Evolutionary conservation across 495 filamentous ascomycete species (phyloP), one percentile per base, ranked within the genome.

Genomic region (Massariosphaeria phaeospora): DNA sequence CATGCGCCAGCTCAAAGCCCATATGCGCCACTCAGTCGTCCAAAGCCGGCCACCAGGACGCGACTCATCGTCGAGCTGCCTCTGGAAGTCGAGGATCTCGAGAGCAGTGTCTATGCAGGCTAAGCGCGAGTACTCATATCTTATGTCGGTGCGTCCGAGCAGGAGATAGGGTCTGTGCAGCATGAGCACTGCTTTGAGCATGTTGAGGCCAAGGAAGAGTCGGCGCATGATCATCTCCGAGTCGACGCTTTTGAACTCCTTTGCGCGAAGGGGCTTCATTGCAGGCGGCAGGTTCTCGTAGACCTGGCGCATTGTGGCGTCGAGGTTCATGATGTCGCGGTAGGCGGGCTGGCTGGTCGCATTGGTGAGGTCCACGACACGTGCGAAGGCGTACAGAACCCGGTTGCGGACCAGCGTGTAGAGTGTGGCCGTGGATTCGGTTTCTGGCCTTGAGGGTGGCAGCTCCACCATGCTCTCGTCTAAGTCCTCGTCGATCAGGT

Each of bases 61-160:
- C 2, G 54, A 67, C 0, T 67, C 69, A 12, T 48, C 33, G 48
- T 69, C 61, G 13, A 71, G 55, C 0, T 63, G 60, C 21, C 62
- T 68, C 26, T 67, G 64, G 31, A 76, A 67, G 13, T 66, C 45
- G 1, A 78, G 67, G 3, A 76, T 70, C 3, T 73, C 61, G 15
- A 78, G 59, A 6, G 73, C 70, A n/a, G 72, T 70, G 18, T 75
- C 66, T 27, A 75, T 45, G 52, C 76, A 77, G 13, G 58, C 62
- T 15, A 59, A 55, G 6, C 75, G 66, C 5, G 73, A 76, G 43
- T 59, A 63, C 29, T 52, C 53, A 35, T 66, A 67, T 2, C 59
- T 39, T 9, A 53, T 44, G 47, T 66, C 57, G 7, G 57, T 55
- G 9, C 53, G 60, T 2, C 67, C 61, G 8, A 66, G 39, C 15